Evolutionary conservation across 805 yeast genomes (phyloP), one percentile per base, ranked within the genome.

Genomic region (Lachancea waltii): DNA sequence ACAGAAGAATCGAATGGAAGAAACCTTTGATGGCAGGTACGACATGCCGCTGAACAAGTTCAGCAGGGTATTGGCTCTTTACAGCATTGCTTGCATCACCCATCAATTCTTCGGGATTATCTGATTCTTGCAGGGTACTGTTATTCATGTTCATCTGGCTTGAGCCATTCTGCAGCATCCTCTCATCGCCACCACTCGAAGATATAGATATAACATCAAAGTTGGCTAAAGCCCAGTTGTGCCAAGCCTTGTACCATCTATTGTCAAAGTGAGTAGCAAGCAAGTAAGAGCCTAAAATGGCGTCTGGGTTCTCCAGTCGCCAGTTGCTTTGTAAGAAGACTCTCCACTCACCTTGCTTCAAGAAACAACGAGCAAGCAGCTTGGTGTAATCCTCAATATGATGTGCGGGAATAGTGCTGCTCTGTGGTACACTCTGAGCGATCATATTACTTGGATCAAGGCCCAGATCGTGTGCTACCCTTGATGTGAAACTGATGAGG

Each of bases 301-400:
- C 82, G 30, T 86, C 89, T 1, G 89, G 79, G 25, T 74, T 75
- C 44, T 79, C 83, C 7, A 77, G 71, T 43, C 85, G 73, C 97
- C 97, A 90, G 45, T 76, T 76, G 33, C 69, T 73, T 42, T 82
- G 81, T 48, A 90, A 63, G 0, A 83, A 80, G 43, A 90, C 84
- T 56, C 87, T 92, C 99, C 99, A 92, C 60, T 92, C 97, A 50
- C 99, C 98, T 64, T 92, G 98, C 54, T 92, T 94, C 61, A 90
- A 69, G 65, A 89, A 92, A 53, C 98, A 92, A 46, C 97, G 73
- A 0, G 98, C 97, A 30, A 92, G 65, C 19, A 94, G 67, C 48
- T 75, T 81, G 9, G 96, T 86, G 53, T 85, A 84, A 43, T 81
- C 85, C 47, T 81, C 84, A 36, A 83, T 83, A 54, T 81, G 89